These are phyloP conservation scores for Sutorius australiensis DNA, from an alignment of 768 basidiomycete genomes.

Conservation along the genomic window DNA sequence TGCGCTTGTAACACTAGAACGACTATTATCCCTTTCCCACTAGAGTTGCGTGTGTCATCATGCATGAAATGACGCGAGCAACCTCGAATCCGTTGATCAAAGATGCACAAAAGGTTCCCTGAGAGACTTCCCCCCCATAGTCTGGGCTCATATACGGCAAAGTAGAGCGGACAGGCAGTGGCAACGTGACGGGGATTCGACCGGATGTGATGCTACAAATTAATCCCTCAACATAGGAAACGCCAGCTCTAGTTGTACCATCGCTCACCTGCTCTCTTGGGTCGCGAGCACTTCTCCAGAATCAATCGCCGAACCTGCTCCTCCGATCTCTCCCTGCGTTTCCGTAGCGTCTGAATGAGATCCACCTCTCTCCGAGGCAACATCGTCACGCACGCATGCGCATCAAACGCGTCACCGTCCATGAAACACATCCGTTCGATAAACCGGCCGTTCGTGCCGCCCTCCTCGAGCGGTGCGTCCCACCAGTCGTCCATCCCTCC, in stretches of 20 bases:
- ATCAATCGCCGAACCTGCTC: conserved; percentile 13
- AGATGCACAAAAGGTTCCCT: not conserved
- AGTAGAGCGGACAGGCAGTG: conserved; percentile 6
- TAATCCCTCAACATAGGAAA: conserved; percentile 1
- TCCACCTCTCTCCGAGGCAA: conserved; percentile 15
- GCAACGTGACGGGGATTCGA: not conserved
- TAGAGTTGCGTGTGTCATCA: not conserved
- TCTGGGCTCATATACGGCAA: not conserved
- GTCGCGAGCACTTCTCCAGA: conserved; percentile 8
- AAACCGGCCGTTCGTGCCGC: conserved; percentile 25
- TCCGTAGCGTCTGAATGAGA: conserved; percentile 10
- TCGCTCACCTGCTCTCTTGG: conserved; percentile 14
- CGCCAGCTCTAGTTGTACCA: not conserved
- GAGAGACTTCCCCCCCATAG: not conserved
- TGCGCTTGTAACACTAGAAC: not conserved
- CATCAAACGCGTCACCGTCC: conserved; percentile 28
- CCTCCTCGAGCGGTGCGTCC: conserved; percentile 5
- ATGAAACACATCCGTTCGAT: conserved; percentile 23
- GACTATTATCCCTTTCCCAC: not conserved
- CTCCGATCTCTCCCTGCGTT: conserved; percentile 18
- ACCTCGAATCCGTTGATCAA: not conserved
- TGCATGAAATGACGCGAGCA: not conserved
- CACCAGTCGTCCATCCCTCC: conserved; percentile 33
- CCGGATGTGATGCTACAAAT: conserved; percentile 1
- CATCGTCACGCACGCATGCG: conserved; percentile 40